Conservation (phyloP, 257 asterid species). For the Petrea volubilis region DNA sequence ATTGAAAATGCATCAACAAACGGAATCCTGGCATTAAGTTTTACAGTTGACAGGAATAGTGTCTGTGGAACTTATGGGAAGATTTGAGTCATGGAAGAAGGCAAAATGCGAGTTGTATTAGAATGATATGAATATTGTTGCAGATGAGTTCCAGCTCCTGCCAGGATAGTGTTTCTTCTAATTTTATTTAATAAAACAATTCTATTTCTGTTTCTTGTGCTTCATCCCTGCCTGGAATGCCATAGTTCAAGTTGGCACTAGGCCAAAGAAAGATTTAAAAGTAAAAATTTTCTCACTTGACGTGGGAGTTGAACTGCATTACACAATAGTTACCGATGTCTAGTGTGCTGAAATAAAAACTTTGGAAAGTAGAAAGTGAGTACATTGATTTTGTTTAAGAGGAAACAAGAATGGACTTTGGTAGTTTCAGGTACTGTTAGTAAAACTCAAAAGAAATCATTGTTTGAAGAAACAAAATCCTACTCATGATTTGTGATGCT, state of each 20-base stretch:
- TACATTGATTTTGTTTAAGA: background rate
- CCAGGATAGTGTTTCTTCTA: background rate
- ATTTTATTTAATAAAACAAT: background rate
- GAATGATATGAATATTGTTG: background rate
- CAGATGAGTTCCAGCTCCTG: background rate
- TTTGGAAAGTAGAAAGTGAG: background rate
- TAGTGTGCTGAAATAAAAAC: background rate
- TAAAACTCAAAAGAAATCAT: no score
- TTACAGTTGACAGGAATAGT: background rate
- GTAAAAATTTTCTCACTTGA: no score
- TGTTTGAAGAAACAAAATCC: no score
- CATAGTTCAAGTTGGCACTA: background rate
- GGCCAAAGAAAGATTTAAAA: background rate
- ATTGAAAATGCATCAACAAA: background rate
- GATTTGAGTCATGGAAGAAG: background rate
- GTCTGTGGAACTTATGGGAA: background rate
- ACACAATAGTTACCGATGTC: no score
- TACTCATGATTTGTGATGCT: background rate
- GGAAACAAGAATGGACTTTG: background rate
- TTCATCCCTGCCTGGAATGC: background rate
- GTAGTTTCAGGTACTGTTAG: background rate
- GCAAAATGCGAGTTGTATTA: background rate
- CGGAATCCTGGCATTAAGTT: background rate
- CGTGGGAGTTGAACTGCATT: no score
- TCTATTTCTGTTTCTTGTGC: background rate